Base-by-base conservation (phyloP, 129 eudicot genomes). In the Artemisia tridentata region DNA sequence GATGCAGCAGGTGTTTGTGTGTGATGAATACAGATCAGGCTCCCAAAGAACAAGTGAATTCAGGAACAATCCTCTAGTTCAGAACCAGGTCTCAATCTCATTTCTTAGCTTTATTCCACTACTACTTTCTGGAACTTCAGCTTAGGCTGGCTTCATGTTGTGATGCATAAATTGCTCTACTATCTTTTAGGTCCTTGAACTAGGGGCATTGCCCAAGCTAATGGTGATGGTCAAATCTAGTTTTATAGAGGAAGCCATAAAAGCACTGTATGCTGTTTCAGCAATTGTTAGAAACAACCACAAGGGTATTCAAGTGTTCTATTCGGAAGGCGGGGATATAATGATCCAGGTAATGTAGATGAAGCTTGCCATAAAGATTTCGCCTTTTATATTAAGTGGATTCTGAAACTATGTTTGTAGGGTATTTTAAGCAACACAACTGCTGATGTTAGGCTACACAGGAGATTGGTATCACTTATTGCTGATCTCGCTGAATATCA, bases 241-340 rank as follows among this genome's bases (percentile, higher is more conserved):
- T 57, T 72, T 48, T 52, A 72, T 38, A 69, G 90, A 86, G 59
- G 96, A 89, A 77, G 95, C 95, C 72, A 80, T 72, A 56, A 92
- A 92, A 80, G 96, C 98, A 75, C 68, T 92, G 47, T 83, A 81
- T 85, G 96, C 98, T 41, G 80, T 89, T 83, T 92, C 98, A 61
- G 84, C 98, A 14, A 49, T 92, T 77, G 84, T 87, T 53, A 92
- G 98, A 65, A 87, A 87, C 81, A 89, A 89, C 76, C 75, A 63
- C 17, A 51, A 73, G 72, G 98, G 91, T 64, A 86, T 89, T 67
- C 53, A 83, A 68, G 31, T 86, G 69, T 92, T 92, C 75, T 80
- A 73, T 62, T 72, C 75, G 31, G 90, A 79, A 68, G 86, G 86
- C 70, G 98, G 98, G 80, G 91, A 67, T 14, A 10, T 71, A 76